phyloP scores from a whole-genome alignment of 2,329 filamentous ascomycete genomes.

The Neofusicoccum laricinum region DNA sequence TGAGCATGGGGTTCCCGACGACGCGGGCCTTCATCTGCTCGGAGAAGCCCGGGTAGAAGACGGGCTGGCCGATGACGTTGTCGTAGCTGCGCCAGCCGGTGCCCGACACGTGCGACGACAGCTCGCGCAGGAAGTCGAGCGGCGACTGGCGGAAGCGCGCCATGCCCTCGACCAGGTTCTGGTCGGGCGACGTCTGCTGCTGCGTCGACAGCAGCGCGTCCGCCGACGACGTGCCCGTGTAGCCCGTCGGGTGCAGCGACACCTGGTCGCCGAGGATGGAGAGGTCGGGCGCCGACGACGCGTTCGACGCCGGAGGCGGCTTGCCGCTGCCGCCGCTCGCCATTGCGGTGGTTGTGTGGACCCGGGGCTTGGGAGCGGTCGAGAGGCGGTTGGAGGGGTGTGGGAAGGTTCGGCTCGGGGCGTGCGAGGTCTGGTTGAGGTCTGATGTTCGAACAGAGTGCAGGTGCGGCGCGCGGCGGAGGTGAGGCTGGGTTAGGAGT shows the following conservation, averaged over 20 bases:
- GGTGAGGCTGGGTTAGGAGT: background rate
- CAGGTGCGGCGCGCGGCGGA: background rate
- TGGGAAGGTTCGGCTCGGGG: too few relatives aligned
- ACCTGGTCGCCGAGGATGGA: conserved; percentile 46
- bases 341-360: background rate
- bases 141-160: conserved; percentile 76
- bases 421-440: background rate
- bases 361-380: background rate
- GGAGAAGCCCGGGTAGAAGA: conserved; percentile 89
- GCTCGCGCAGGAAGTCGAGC: conserved; percentile 82
- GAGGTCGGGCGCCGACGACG: conserved; percentile 41
- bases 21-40: conserved; percentile 84
- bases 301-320: background rate
- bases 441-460: background rate
- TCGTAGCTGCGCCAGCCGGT: conserved; percentile 96
- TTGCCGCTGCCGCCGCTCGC: background rate
- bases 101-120: conserved; percentile 88
- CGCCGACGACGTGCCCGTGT: conserved; percentile 19
- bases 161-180: conserved; percentile 76
- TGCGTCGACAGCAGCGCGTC: conserved; percentile 22
- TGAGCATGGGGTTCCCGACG: conserved; percentile 71
- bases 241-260: conserved; percentile 44
- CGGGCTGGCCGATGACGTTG: conserved; percentile 80
- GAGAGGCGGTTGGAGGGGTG: background rate
- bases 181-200: conserved; percentile 47